Conservation (phyloP, 2,329 filamentous ascomycete species). For the Ophiostoma sp. region DNA sequence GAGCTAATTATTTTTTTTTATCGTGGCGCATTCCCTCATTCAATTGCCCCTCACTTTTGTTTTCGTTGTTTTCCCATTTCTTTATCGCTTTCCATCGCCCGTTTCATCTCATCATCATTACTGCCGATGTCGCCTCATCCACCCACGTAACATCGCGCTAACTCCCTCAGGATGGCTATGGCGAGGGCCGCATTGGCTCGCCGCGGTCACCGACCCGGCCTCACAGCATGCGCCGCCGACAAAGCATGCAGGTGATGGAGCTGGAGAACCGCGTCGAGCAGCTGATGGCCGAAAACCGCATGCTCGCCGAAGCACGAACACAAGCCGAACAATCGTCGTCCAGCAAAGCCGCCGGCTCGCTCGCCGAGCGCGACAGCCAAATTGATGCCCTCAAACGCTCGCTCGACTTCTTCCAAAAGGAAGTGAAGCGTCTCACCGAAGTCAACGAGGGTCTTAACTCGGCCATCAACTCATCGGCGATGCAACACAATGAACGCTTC, state of each 20-base stretch:
- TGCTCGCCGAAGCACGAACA: slow-evolving; percentile 70
- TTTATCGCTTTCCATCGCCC: background rate
- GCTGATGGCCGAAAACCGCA: slow-evolving; percentile 79
- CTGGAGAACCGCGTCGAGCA: slow-evolving; percentile 84
- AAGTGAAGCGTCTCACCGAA: slow-evolving; percentile 77
- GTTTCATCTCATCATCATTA: slow-evolving; percentile 11
- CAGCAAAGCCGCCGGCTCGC: slow-evolving; percentile 65
- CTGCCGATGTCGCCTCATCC: background rate
- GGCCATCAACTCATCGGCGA: slow-evolving; percentile 73
- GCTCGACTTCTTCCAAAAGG: slow-evolving; percentile 76
- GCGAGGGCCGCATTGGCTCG: slow-evolving; percentile 81
- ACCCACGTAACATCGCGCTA: background rate
- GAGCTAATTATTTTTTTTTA: slow-evolving; percentile 50
- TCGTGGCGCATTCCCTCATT: background rate
- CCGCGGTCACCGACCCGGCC: slow-evolving; percentile 91
- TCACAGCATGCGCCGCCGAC: slow-evolving; percentile 92
- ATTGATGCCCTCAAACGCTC: slow-evolving; percentile 79
- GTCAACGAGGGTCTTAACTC: slow-evolving; percentile 78
- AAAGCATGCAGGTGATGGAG: slow-evolving; percentile 96
- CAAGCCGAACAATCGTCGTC: slow-evolving; percentile 61
- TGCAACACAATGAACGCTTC: slow-evolving; percentile 73
- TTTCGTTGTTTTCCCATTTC: background rate
- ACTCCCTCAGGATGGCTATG: slow-evolving; percentile 76
- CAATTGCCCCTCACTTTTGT: slow-evolving; percentile 15
- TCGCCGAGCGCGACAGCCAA: slow-evolving; percentile 82